Conservation (phyloP, 163 green algal species). For the Chlorella variabilis region DNA sequence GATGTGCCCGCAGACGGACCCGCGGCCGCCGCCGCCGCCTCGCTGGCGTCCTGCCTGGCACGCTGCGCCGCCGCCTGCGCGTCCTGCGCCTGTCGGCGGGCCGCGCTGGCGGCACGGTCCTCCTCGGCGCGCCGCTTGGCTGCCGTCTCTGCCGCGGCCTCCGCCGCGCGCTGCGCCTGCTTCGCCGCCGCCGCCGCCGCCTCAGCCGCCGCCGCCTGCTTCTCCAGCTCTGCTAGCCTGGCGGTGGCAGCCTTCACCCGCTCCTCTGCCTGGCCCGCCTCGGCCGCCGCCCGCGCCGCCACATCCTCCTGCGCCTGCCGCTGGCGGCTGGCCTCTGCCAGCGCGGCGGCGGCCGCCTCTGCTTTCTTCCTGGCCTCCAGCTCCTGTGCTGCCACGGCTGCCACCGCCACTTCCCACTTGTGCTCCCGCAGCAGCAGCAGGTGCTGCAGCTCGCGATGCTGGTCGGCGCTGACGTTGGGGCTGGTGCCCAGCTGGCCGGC, state of each 20-base stretch:
- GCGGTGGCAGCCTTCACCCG: constrained; percentile 10
- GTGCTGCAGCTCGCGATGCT: constrained; percentile 11
- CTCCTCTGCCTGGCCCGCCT: constrained; percentile 4
- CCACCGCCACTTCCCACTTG: background rate
- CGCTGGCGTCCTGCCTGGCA: background rate
- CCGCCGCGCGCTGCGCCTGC: background rate
- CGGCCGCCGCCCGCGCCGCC: background rate
- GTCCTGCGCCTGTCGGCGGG: background rate
- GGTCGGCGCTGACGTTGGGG: constrained; percentile 15
- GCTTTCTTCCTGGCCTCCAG: background rate
- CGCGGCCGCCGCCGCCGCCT: too few species aligned
- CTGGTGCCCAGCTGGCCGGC: constrained; percentile 1
- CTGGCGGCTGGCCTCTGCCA: background rate
- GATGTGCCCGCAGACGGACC: too few species aligned
- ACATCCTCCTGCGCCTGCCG: constrained; percentile 21
- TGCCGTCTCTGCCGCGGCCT: background rate
- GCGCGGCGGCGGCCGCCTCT: background rate
- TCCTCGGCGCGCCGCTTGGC: background rate
- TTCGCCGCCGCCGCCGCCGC: background rate
- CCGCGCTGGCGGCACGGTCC: background rate
- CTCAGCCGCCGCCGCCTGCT: background rate
- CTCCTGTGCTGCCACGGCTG: background rate
- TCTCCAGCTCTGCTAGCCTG: constrained; percentile 11
- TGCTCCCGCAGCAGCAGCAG: constrained; percentile 19
- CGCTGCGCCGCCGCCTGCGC: background rate